A percentile compares a stretch with the other conserved stretches of the same genome.
Conservation (phyloP, 257 asterid genomes). For the Lycium barbarum region DNA sequence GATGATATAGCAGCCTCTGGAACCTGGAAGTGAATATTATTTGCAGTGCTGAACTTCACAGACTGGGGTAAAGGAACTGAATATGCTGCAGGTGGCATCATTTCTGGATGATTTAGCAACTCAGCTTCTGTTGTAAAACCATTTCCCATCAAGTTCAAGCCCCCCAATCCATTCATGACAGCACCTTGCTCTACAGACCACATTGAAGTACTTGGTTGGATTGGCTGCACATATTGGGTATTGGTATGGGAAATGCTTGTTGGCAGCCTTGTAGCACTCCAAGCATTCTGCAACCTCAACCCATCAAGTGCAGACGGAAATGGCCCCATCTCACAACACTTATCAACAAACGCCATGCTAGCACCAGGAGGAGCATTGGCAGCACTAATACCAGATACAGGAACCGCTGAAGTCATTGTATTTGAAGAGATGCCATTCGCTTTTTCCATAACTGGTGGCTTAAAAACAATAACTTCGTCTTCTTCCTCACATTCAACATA, state of each 20-base stretch:
- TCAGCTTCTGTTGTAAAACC: slow-evolving; percentile 44
- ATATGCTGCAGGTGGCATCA: slow-evolving; percentile 55
- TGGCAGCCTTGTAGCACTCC: slow-evolving; percentile 44
- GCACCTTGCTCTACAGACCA: slow-evolving; percentile 63
- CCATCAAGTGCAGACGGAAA: slow-evolving; percentile 54
- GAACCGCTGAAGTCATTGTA: slow-evolving; percentile 38
- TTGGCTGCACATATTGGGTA: slow-evolving; percentile 56
- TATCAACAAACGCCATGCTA: slow-evolving; percentile 41
- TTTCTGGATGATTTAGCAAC: slow-evolving; percentile 53
- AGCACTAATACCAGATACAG: slow-evolving; percentile 21
- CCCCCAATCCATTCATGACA: slow-evolving; percentile 57
- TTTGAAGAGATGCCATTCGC: slow-evolving; percentile 51
- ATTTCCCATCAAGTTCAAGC: slow-evolving; percentile 64
- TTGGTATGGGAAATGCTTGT: slow-evolving; percentile 35
- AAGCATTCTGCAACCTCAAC: slow-evolving; percentile 47
- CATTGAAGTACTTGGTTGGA: slow-evolving; percentile 50
- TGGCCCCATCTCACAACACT: slow-evolving; percentile 47
- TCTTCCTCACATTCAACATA: slow-evolving; percentile 56
- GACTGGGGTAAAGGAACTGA: slow-evolving; percentile 61
- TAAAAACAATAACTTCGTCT: slow-evolving; percentile 82
- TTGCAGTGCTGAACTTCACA: slow-evolving; percentile 43
- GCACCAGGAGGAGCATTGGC: slow-evolving; percentile 38
- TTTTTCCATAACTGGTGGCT: slow-evolving; percentile 73
- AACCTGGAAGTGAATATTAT: slow-evolving; percentile 44
- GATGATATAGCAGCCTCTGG: slow-evolving; percentile 56